A percentile compares a stretch with the other conserved stretches of the same genome.
Evolutionary conservation across 2,329 filamentous ascomycete species (phyloP).

Genomic region (Lachnellula arida): DNA sequence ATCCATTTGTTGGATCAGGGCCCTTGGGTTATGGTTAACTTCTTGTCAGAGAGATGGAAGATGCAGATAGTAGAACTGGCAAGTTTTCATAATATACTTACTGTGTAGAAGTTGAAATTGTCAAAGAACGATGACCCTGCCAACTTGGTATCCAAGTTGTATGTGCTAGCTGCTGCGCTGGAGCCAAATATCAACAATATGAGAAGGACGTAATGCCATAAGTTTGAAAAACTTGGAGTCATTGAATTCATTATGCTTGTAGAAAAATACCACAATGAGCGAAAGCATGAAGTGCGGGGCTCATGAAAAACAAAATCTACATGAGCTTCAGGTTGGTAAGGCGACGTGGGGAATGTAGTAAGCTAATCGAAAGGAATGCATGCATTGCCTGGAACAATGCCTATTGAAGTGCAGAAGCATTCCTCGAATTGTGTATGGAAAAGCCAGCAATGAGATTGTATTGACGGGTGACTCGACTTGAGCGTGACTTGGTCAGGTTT

Average conservation of each 20-base stretch:
- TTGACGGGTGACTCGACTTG: too few species aligned
- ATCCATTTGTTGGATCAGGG: conserved; percentile 62
- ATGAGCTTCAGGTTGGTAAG: not conserved
- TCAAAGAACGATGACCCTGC: conserved; percentile 34
- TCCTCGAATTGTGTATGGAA: too few species aligned
- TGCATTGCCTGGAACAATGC: not conserved
- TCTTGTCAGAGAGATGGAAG: not conserved
- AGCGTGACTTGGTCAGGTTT: too few species aligned
- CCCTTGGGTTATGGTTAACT: conserved; percentile 7
- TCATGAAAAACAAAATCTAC: not conserved
- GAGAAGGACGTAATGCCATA: not conserved
- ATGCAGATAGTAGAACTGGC: not conserved
- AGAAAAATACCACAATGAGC: not conserved
- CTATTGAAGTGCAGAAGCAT: not conserved
- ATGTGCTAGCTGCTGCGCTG: conserved; percentile 2
- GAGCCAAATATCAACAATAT: conserved; percentile 1
- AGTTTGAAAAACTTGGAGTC: not conserved
- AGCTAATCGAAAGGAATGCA: not conserved
- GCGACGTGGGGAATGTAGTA: conserved; percentile 1
- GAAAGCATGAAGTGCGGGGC: not conserved
- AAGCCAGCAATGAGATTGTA: too few species aligned
- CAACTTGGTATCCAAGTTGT: conserved; percentile 16
- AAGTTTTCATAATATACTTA: not conserved
- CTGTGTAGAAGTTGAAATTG: conserved; percentile 50
- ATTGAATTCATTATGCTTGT: not conserved